Evolutionary conservation across 2,329 filamentous ascomycete species (phyloP).

Genomic region (Ascochyta fabae): DNA sequence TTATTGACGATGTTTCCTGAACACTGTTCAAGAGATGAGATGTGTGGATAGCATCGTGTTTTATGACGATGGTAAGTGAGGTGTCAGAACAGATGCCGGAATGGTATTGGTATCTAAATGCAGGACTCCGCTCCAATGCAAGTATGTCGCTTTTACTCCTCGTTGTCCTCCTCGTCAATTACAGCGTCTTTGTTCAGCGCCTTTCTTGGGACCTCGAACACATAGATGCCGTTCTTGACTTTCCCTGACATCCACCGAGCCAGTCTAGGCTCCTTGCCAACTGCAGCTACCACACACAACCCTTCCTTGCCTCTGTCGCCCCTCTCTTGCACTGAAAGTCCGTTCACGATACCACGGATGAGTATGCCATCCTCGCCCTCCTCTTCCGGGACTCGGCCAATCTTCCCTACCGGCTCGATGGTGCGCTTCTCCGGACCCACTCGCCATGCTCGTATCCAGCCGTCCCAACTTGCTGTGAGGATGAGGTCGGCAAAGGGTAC

Average conservation of each 20-base stretch:
- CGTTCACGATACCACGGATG: slow-evolving; percentile 83
- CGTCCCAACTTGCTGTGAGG: slow-evolving; percentile 93
- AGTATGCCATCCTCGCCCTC: slow-evolving; percentile 30
- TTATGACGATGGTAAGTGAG: not conserved
- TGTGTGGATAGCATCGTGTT: not conserved
- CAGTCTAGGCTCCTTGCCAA: slow-evolving; percentile 84
- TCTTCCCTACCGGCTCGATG: slow-evolving; percentile 72
- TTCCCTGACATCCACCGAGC: slow-evolving; percentile 76
- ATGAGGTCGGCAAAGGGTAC: slow-evolving; percentile 91
- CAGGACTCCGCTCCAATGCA: slow-evolving; percentile 22
- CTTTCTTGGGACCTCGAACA: slow-evolving; percentile 76
- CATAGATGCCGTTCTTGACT: slow-evolving; percentile 81
- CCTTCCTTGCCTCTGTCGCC: slow-evolving; percentile 76
- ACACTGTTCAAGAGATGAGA: not conserved
- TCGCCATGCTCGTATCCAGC: slow-evolving; percentile 82
- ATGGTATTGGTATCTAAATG: slow-evolving; percentile 32
- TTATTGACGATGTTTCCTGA: not conserved
- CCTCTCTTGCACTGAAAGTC: slow-evolving; percentile 84
- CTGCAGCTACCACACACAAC: slow-evolving; percentile 81
- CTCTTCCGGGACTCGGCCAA: slow-evolving; percentile 56
- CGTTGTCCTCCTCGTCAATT: slow-evolving; percentile 7
- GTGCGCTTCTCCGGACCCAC: slow-evolving; percentile 76
- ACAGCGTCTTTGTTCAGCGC: slow-evolving; percentile 26
- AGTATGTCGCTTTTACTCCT: slow-evolving; percentile 15
- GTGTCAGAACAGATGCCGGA: slow-evolving; percentile 19